A percentile compares a stretch with the other conserved stretches of the same genome.
phyloP scores from a whole-genome alignment of 73 alveolate species.

The Durusdinium trenchii region DNA sequence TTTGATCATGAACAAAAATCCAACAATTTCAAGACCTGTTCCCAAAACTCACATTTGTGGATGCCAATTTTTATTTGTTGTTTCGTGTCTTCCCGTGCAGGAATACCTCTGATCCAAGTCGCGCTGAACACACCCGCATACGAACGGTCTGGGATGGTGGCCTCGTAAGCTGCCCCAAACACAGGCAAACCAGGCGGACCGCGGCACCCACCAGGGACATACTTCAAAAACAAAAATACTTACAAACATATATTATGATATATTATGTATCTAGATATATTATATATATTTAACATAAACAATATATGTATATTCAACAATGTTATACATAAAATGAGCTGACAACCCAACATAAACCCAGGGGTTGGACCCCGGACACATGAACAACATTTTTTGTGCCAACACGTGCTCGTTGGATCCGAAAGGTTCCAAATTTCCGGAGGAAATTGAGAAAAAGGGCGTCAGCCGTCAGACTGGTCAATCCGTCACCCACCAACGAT shows the following conservation, averaged over 20 bases:
- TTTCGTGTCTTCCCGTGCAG: neutral
- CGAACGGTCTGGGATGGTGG: constrained; percentile 83
- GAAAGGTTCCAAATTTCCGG: no score
- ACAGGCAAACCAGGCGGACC: neutral
- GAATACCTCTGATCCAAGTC: neutral
- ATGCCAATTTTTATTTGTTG: neutral
- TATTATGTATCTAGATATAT: neutral
- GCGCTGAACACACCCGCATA: constrained; percentile 83
- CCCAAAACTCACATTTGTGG: neutral
- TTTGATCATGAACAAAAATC: neutral
- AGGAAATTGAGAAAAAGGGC: no score
- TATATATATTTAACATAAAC: neutral
- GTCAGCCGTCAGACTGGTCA: no score
- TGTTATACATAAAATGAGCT: neutral
- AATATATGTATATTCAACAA: no score
- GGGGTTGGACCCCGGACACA: no score
- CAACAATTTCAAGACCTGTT: neutral
- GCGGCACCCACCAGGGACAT: neutral
- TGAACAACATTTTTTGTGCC: no score
- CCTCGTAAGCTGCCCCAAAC: neutral
- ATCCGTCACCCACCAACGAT: no score
- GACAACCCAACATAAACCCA: no score
- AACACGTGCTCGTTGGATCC: no score
- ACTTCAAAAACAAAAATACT: neutral
- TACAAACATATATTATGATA: no score